Evolutionary conservation across 2,329 filamentous ascomycete species (phyloP).

Genomic region (Aspergillus pseudonomiae): DNA sequence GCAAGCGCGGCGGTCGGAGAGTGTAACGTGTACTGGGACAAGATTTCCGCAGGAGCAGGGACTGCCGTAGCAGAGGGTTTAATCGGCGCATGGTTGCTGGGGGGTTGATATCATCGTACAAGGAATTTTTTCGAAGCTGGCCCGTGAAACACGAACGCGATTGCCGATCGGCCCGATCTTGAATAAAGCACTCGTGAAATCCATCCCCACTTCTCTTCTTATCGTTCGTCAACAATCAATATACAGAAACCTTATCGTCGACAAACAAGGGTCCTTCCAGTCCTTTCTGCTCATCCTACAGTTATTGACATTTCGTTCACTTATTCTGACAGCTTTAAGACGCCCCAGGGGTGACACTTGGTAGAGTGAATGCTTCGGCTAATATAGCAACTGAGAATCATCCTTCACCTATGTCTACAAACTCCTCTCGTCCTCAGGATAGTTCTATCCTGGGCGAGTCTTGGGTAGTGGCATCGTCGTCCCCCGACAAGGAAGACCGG

Average conservation of each 20-base stretch:
- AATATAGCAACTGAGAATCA: not conserved
- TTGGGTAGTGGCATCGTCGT: slow-evolving; percentile 39
- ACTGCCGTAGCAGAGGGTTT: slow-evolving; percentile 14
- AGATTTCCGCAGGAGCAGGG: slow-evolving; percentile 6
- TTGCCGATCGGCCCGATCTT: slow-evolving; percentile 18
- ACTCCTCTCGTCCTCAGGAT: slow-evolving; percentile 3
- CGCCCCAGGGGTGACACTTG: not conserved
- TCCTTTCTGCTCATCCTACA: not conserved
- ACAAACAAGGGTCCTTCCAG: not conserved
- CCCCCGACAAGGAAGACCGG: slow-evolving; percentile 17
- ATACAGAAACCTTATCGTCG: slow-evolving; percentile 7
- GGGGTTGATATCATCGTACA: not conserved
- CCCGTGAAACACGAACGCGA: slow-evolving; percentile 16
- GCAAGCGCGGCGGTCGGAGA: slow-evolving; percentile 9
- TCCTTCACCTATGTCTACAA: slow-evolving; percentile 14
- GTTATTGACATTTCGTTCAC: not conserved
- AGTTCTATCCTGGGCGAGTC: slow-evolving; percentile 37
- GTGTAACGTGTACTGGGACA: not conserved
- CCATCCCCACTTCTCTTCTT: slow-evolving; percentile 18
- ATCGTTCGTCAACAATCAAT: slow-evolving; percentile 9
- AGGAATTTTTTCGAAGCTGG: slow-evolving; percentile 8
- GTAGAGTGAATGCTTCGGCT: not conserved
- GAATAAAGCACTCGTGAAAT: slow-evolving; percentile 17
- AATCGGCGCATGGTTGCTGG: slow-evolving; percentile 24
- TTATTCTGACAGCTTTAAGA: not conserved